A percentile compares a stretch with the other conserved stretches of the same genome.
phyloP scores from a whole-genome alignment of 768 basidiomycete genomes.

The Amanita rimosa region DNA sequence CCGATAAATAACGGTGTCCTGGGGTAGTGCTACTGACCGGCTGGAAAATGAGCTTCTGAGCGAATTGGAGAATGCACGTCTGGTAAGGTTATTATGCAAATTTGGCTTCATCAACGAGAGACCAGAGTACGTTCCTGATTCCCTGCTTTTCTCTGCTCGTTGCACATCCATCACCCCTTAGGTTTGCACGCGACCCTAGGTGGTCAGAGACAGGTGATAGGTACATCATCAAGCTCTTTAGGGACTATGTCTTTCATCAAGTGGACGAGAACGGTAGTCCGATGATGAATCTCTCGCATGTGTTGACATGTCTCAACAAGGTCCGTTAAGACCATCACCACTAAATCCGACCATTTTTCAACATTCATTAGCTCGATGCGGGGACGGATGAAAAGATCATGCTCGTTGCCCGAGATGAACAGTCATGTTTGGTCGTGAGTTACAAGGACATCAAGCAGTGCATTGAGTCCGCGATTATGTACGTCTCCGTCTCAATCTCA shows the following conservation, averaged over 20 bases:
- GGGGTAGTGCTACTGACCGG: constrained; percentile 59
- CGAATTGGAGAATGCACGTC: constrained; percentile 89
- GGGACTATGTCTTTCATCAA: constrained; percentile 97
- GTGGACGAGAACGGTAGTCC: constrained; percentile 87
- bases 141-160: not conserved
- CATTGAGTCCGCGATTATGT: constrained; percentile 62
- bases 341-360: not conserved
- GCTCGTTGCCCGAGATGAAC: constrained; percentile 92
- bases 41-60: constrained; percentile 76
- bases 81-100: constrained; percentile 84
- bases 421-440: constrained; percentile 88
- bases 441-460: constrained; percentile 88
- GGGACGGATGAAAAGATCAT: constrained; percentile 92
- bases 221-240: constrained; percentile 96
- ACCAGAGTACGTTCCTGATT: constrained; percentile 66
- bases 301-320: constrained; percentile 90
- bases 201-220: constrained; percentile 99
- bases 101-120: constrained; percentile 98
- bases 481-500: not conserved
- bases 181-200: constrained; percentile 88
- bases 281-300: constrained; percentile 83
- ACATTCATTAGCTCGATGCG: constrained; percentile 61
- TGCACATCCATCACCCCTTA: constrained; percentile 17
- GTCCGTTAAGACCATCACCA: constrained; percentile 22
- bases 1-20: not conserved